These are phyloP conservation scores for Euphorbia celastroides DNA, from an alignment of 441 rosid genomes.

Conservation along the genomic window DNA sequence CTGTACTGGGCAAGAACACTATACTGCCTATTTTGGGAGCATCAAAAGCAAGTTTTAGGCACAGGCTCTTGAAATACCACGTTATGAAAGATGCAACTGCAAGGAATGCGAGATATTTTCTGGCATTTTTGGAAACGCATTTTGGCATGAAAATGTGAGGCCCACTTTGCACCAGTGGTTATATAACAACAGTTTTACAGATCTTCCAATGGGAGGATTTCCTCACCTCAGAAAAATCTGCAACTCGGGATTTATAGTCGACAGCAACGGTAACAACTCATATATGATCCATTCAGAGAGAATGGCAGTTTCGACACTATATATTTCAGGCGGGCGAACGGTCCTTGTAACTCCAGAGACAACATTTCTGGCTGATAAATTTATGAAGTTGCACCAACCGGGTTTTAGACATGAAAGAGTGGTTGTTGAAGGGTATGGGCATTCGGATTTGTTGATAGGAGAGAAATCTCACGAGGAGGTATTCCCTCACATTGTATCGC, in stretches of 20 bases:
- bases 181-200: conserved; percentile 21
- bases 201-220: conserved; percentile 39
- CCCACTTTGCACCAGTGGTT: conserved; percentile 35
- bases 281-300: conserved; percentile 47
- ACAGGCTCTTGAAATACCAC: conserved; percentile 29
- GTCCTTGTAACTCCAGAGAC: conserved; percentile 39
- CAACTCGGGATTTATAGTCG: conserved; percentile 35
- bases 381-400: conserved; percentile 41
- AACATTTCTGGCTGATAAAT: conserved; percentile 38
- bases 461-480: conserved; percentile 33
- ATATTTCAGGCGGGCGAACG: conserved; percentile 30
- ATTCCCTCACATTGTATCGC: conserved; percentile 32
- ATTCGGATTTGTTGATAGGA: conserved; percentile 39
- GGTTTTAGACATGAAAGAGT: conserved; percentile 37
- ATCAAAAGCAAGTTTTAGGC: conserved; percentile 22
- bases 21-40: conserved; percentile 23
- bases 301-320: conserved; percentile 34
- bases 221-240: conserved; percentile 40
- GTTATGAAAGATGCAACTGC: conserved; percentile 36
- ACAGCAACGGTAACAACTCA: conserved; percentile 30
- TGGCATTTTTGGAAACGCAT: conserved; percentile 39
- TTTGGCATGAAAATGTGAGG: conserved; percentile 40
- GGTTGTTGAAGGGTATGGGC: conserved; percentile 44
- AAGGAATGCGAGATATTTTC: conserved; percentile 37
- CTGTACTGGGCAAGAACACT: conserved; percentile 32